Conservation (phyloP, 768 basidiomycete species). For the Crassisporium funariophilum region DNA sequence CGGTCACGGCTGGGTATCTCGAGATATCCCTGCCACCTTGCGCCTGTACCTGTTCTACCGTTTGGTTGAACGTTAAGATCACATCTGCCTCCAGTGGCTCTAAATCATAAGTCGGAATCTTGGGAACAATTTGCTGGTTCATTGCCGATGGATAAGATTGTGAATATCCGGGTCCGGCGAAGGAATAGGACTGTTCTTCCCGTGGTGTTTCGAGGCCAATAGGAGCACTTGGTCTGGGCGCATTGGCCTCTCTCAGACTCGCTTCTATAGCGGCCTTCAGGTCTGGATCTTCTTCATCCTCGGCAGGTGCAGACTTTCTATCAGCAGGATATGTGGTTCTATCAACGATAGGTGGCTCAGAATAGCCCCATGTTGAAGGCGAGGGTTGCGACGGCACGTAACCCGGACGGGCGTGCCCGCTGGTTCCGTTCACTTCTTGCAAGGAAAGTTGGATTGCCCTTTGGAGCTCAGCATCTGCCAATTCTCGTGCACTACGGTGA, state of each 20-base stretch:
- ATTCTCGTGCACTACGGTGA: constrained; percentile 58
- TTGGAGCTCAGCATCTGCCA: constrained; percentile 86
- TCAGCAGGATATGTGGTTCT: constrained; percentile 43
- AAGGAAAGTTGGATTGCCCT: constrained; percentile 92
- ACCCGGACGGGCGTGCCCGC: constrained; percentile 53
- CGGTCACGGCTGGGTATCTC: constrained; percentile 81
- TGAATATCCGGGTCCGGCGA: constrained; percentile 40
- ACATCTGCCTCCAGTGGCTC: constrained; percentile 80
- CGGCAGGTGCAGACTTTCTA: constrained; percentile 26
- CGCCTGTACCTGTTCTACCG: constrained; percentile 79
- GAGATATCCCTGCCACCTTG: constrained; percentile 79
- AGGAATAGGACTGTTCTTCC: constrained; percentile 42
- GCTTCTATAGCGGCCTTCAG: constrained; percentile 94
- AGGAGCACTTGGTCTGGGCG: constrained; percentile 80
- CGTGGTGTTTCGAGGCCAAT: constrained; percentile 54
- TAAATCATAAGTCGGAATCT: constrained; percentile 79
- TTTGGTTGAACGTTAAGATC: constrained; percentile 89
- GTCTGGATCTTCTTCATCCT: constrained; percentile 89
- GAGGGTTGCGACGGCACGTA: constrained; percentile 70
- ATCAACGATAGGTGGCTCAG: constrained; percentile 74
- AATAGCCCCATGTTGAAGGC: constrained; percentile 56
- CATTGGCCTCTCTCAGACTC: constrained; percentile 81
- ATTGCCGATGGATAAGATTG: constrained; percentile 45
- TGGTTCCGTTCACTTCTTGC: constrained; percentile 65
- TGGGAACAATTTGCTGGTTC: constrained; percentile 46